Evolutionary conservation across 2,329 filamentous ascomycete genomes (phyloP), one percentile per base, ranked within the genome.

Genomic region (Scytalidium sp.): DNA sequence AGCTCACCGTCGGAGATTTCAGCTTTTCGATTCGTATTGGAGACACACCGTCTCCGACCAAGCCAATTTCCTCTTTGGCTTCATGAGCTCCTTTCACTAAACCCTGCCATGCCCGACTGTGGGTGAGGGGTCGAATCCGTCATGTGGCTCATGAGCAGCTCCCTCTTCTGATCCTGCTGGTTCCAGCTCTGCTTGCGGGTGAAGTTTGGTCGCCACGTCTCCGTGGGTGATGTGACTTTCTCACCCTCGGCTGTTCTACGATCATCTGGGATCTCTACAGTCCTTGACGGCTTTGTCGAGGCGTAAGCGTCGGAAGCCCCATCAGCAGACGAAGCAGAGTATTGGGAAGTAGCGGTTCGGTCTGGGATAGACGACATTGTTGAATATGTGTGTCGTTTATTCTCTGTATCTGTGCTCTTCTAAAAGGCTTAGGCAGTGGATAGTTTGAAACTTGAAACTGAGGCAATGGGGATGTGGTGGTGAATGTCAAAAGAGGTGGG

Each of bases 241-340:
- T 27, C 32, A 13, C 32, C 36, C 2, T 41, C 21, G 27, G 10
- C 27, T 10, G 25, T 21, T 20, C 41, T 47, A 22, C 45, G 20
- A 36, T n/a, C 32, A 36, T 36, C 32, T 15, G 32, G 32, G 13
- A 36, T 36, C 8, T 9, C 32, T 36, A 36, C 17, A n/a, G 32
- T 36, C 13, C 17, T 36, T 10, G 32, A n/a, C 15, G 5, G 32
- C 13, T n/a, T 36, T 6, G 32, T 36, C 49, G 7, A 40, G 57
- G 41, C 69, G 67, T 67, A 40, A 57, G 41, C 69, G 67, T 67
- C 57, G 49, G 17, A 67, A 70, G 54, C 62, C 66, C 17, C 13
- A 15, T 10, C 7, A 15, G 32, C 13, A 4, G 32, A 7, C 13
- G 32, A 7, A n/a, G 13, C 17, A 10, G 15, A 8, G 32, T 10